phyloP scores from a whole-genome alignment of 108 stramenopile species.

The Epipyxis sp. region DNA sequence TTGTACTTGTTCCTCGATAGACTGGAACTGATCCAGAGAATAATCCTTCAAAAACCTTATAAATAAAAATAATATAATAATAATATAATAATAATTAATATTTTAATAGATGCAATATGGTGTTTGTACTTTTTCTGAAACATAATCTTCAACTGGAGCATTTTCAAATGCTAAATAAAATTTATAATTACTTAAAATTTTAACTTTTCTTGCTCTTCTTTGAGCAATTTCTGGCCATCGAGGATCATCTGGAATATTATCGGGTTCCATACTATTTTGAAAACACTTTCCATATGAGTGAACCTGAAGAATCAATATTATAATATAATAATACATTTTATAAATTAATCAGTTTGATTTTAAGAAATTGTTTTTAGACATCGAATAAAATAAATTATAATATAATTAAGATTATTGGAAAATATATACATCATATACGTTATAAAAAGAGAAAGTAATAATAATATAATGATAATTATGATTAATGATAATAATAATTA shows the following conservation, averaged over 20 bases:
- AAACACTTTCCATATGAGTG: constrained; percentile 50
- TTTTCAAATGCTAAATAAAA: constrained; percentile 55
- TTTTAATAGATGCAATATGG: neutral
- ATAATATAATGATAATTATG: too few relatives aligned
- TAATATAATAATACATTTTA: too few relatives aligned
- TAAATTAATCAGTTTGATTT: too few relatives aligned
- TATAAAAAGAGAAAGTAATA: too few relatives aligned
- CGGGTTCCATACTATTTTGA: constrained; percentile 38
- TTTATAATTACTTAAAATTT: constrained; percentile 40
- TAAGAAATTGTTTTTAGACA: too few relatives aligned
- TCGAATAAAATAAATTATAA: too few relatives aligned
- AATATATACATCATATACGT: too few relatives aligned
- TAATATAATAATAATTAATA: constrained; percentile 43
- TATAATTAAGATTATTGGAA: too few relatives aligned
- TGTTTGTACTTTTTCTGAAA: neutral
- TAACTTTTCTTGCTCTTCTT: constrained; percentile 42
- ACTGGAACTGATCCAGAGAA: constrained; percentile 47
- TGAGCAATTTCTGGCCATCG: constrained; percentile 10
- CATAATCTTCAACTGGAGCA: constrained; percentile 15
- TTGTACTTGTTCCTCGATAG: constrained; percentile 43
- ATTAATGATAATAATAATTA: too few relatives aligned
- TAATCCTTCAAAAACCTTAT: constrained; percentile 55
- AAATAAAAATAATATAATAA: too few relatives aligned
- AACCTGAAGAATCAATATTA: too few relatives aligned
- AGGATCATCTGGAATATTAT: constrained; percentile 5